These are phyloP conservation scores for Gastrodia elata DNA, from an alignment of 106 monocot species.

Conservation along the genomic window DNA sequence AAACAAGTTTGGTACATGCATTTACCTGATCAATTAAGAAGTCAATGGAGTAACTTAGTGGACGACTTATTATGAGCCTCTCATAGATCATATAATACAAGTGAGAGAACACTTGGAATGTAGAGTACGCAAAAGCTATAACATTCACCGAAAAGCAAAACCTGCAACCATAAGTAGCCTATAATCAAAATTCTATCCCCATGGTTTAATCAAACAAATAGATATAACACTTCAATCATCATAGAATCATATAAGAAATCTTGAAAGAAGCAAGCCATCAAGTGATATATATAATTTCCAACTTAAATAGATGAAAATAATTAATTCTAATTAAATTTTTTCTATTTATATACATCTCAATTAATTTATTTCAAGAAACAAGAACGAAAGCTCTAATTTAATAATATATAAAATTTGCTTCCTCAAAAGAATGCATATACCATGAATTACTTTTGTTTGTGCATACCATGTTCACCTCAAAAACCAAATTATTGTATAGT, in stretches of 20 bases:
- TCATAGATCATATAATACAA: constrained; percentile 25
- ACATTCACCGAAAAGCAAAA: constrained; percentile 58
- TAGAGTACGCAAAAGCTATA: constrained; percentile 59
- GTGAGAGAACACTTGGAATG: constrained; percentile 38
- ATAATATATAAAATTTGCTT: neutral
- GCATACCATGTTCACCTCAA: too few relatives aligned
- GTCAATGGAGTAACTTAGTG: constrained; percentile 35
- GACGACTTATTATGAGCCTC: constrained; percentile 34
- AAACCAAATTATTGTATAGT: too few relatives aligned
- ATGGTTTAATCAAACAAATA: constrained; percentile 3
- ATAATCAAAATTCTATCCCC: neutral
- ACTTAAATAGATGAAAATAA: neutral
- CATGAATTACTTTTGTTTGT: too few relatives aligned
- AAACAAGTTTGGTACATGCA: neutral
- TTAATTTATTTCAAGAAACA: neutral
- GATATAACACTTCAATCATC: neutral
- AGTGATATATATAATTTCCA: neutral
- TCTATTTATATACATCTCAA: neutral
- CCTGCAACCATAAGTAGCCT: constrained; percentile 23
- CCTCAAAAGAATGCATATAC: too few relatives aligned
- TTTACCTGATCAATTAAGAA: constrained; percentile 77
- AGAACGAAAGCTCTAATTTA: neutral
- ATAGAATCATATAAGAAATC: neutral
- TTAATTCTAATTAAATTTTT: neutral
- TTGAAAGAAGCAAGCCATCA: too few relatives aligned